These are phyloP conservation scores for Trypanosomatidae sp. DNA, from an alignment of 208 protist genomes.

Conservation along the genomic window DNA sequence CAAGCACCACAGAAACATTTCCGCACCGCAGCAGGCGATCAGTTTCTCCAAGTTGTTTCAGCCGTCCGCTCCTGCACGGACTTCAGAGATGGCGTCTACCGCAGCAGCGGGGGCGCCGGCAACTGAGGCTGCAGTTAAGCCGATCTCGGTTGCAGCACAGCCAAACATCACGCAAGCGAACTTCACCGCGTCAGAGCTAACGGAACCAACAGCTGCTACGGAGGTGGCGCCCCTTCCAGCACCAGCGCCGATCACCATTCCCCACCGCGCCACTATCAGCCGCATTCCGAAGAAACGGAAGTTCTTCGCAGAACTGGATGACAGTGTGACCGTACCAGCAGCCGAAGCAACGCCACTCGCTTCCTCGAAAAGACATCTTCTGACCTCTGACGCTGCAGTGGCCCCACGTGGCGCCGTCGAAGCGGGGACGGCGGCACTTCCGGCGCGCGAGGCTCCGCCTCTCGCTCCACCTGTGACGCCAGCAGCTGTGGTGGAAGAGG, in stretches of 20 bases:
- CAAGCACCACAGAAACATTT: background rate
- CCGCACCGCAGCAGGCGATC: background rate
- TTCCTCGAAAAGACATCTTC: background rate
- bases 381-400: background rate
- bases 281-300: conserved; percentile 19
- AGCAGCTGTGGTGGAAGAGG: background rate
- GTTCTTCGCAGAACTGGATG: conserved; percentile 19
- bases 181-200: background rate
- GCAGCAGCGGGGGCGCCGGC: background rate
- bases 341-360: background rate
- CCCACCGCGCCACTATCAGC: conserved; percentile 18
- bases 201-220: background rate
- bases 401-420: background rate
- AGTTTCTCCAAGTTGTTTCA: background rate
- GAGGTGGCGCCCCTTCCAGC: background rate
- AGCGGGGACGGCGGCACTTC: background rate
- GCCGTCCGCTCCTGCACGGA: background rate
- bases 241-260: background rate
- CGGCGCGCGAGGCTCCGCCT: background rate
- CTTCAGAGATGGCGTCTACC: background rate
- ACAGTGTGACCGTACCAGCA: background rate
- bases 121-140: background rate
- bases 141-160: background rate
- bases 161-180: background rate
- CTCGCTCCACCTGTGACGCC: background rate